These are phyloP conservation scores for Scytalidium sp. DNA, from an alignment of 2,329 filamentous ascomycete species.

Conservation along the genomic window DNA sequence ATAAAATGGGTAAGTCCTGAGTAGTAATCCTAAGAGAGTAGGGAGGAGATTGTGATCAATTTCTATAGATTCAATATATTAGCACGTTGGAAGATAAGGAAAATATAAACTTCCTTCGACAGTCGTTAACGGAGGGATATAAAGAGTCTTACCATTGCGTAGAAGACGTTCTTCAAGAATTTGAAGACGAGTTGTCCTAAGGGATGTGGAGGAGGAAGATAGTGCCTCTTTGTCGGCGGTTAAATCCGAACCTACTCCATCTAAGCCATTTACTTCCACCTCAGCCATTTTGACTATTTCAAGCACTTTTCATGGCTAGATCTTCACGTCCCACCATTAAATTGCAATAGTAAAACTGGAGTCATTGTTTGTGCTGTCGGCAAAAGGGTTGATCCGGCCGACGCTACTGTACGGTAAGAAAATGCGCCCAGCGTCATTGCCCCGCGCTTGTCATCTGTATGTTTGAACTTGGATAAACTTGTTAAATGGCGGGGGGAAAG, in stretches of 20 bases:
- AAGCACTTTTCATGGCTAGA: constrained; percentile 26
- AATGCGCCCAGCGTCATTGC: not conserved
- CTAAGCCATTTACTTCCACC: constrained; percentile 39
- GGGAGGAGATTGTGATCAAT: constrained; percentile 40
- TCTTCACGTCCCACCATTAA: not conserved
- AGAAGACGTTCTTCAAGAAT: constrained; percentile 54
- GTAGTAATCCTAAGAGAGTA: constrained; percentile 67
- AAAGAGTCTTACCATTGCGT: constrained; percentile 47
- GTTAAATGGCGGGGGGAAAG: constrained; percentile 61
- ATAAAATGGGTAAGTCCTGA: constrained; percentile 86
- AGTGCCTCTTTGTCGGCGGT: constrained; percentile 47
- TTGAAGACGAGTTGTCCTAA: constrained; percentile 53
- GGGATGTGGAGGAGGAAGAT: constrained; percentile 59
- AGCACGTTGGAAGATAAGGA: constrained; percentile 8
- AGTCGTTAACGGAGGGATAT: not conserved
- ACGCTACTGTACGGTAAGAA: not conserved
- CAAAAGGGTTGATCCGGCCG: not conserved
- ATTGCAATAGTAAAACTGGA: not conserved
- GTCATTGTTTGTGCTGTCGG: not conserved
- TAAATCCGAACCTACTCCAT: constrained; percentile 52
- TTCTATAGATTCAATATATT: constrained; percentile 20
- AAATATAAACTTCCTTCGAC: constrained; percentile 7
- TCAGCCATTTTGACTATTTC: constrained; percentile 45
- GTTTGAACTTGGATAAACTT: not conserved
- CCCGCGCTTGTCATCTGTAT: too few relatives aligned